These are phyloP conservation scores for Schizopora paradoxa DNA, from an alignment of 1,284 basidiomycete genomes.

Conservation along the genomic window DNA sequence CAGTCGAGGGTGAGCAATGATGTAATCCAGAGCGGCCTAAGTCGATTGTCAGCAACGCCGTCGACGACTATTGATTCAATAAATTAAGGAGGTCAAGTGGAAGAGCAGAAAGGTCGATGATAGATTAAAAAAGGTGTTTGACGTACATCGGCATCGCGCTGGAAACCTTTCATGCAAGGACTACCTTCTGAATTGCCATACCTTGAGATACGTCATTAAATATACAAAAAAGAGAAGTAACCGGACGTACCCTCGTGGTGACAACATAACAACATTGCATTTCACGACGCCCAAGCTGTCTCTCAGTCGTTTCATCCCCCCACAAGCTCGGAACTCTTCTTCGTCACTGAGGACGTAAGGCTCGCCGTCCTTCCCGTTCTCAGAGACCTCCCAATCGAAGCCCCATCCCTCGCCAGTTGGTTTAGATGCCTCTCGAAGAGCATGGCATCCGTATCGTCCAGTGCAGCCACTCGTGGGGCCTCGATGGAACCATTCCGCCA, in stretches of 20 bases:
- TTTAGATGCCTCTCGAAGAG: too few species aligned
- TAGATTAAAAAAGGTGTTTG: background rate
- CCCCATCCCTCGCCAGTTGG: too few species aligned
- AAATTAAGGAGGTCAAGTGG: background rate
- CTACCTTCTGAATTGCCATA: conserved; percentile 42
- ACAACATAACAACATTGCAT: conserved; percentile 44
- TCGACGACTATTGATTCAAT: background rate
- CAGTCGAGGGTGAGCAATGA: conserved; percentile 43
- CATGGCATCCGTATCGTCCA: too few species aligned
- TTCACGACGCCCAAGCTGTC: conserved; percentile 39
- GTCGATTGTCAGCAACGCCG: background rate
- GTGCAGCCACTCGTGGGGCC: too few species aligned
- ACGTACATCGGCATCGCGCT: conserved; percentile 39
- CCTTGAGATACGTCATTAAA: conserved; percentile 13
- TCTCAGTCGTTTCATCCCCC: too few species aligned
- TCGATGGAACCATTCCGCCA: conserved; percentile 41
- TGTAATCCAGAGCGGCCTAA: conserved; percentile 37
- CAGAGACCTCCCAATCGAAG: too few species aligned
- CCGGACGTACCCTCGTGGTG: conserved; percentile 36
- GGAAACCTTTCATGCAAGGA: conserved; percentile 41
- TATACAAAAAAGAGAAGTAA: background rate
- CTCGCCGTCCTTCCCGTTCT: too few species aligned
- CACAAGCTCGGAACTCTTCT: too few species aligned
- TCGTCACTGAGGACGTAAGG: too few species aligned
- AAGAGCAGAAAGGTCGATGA: background rate